Percentiles rank a stretch among this genome's conserved stretches.
phyloP scores from a whole-genome alignment of 176 grass and related monocot genomes.

The Aegilops speltoides region DNA sequence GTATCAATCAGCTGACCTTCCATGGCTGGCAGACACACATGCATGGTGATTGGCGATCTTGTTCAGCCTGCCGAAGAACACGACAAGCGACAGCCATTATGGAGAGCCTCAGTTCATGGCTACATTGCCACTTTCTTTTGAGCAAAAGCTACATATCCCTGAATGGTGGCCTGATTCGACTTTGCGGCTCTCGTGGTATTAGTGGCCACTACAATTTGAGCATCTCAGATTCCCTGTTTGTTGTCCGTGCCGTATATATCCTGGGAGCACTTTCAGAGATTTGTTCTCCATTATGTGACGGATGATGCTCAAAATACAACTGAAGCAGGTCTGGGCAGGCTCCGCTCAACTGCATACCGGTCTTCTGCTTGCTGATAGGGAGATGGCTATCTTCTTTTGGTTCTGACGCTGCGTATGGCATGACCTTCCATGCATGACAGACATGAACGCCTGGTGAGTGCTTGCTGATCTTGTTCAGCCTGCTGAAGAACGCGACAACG shows the following conservation, averaged over 20 bases:
- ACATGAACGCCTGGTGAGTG: too few species aligned
- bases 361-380: too few species aligned
- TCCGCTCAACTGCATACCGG: too few species aligned
- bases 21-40: background rate
- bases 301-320: too few species aligned
- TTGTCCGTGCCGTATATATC: background rate
- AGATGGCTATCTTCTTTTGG: too few species aligned
- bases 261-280: too few species aligned
- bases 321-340: too few species aligned
- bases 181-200: background rate
- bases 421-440: too few species aligned
- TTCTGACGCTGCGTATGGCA: too few species aligned
- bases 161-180: slow-evolving; percentile 19
- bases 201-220: background rate
- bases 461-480: too few species aligned
- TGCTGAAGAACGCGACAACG: too few species aligned
- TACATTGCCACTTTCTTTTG: background rate
- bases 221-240: background rate
- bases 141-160: background rate
- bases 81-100: slow-evolving; percentile 35
- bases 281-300: too few species aligned
- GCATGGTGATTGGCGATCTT: slow-evolving; percentile 19
- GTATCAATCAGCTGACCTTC: slow-evolving; percentile 10
- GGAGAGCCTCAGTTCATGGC: slow-evolving; percentile 30
- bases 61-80: slow-evolving; percentile 42